Base-by-base conservation (phyloP, 2,329 filamentous ascomycete genomes). In the Drechslerella dactyloides region DNA sequence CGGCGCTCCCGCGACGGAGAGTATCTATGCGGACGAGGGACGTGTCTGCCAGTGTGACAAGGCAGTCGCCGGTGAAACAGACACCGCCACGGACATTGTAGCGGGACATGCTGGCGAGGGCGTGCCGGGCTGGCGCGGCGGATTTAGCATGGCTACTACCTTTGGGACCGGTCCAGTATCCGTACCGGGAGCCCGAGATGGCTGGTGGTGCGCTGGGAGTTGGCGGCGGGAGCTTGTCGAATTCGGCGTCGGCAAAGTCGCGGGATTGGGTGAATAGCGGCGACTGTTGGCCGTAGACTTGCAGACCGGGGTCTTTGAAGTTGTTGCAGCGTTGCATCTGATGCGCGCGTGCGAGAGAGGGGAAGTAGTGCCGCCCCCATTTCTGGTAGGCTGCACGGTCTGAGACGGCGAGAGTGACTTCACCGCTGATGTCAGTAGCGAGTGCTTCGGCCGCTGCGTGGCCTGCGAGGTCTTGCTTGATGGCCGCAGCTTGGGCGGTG, bases 311-410 rank as follows among this genome's bases (percentile, higher is more conserved):
- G 69, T 88, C 86, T 75, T 87, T 86, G 82, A 87, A 87, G 0
- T 83, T 84, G 76, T 86, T 87, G 79, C 85, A 86, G 8, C 84
- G 78, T 77, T 88, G 86, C 23, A 82, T 81, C 0, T 81, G 79
- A 74, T 88, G 85, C 0, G 85, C 85, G 69, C 83, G 82, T 24
- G 84, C 82, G 1, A 87, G 79, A 5, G 84, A 85, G 0, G 83
- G 83, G 4, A 88, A 81, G 76, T 85, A 88, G 77, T 87, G 85
- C 3, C 76, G 75, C 6, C 85, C 85, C 86, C 86, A 88, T 76
- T 78, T 81, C 1, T 27, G 33, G 58, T 40, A 2, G 74, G 83
- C 85, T 74, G 82, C 82, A 0, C 75, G 68, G 0, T 74, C 75
- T 1, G 78, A 77, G 1, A 86, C 75, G 0, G 85, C 85, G 15